Conservation (phyloP, 129 eudicot genomes). For the Centrapalus pauciflorus region DNA sequence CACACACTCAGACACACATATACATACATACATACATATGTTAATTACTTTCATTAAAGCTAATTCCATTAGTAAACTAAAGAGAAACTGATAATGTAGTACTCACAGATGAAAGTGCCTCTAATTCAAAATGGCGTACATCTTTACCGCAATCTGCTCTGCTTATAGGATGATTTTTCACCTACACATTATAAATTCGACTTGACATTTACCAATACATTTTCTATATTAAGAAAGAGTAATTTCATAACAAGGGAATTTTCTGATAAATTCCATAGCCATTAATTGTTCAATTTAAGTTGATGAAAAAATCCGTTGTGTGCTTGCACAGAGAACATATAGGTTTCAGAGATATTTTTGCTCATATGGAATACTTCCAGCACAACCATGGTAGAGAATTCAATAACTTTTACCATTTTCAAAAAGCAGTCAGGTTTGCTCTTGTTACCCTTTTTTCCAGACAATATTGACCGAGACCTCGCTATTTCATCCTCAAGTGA, state of each 20-base stretch:
- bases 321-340: no score
- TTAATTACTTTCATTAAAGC: no score
- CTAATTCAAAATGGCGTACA: slow-evolving; percentile 89
- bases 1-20: no score
- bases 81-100: background rate
- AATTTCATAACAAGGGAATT: no score
- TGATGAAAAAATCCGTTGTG: no score
- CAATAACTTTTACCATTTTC: slow-evolving; percentile 51
- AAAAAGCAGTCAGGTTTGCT: slow-evolving; percentile 75
- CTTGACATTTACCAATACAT: no score
- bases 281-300: no score
- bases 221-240: no score
- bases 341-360: background rate
- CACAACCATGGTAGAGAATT: background rate
- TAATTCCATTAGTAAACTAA: no score
- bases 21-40: no score
- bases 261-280: background rate
- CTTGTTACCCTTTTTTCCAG: slow-evolving; percentile 50
- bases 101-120: slow-evolving; percentile 79
- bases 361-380: background rate
- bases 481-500: slow-evolving; percentile 56
- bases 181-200: no score
- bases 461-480: slow-evolving; percentile 51
- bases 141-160: slow-evolving; percentile 58
- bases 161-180: slow-evolving; percentile 43